phyloP scores from a whole-genome alignment of 768 basidiomycete genomes.

The Hebeloma cylindrosporum region DNA sequence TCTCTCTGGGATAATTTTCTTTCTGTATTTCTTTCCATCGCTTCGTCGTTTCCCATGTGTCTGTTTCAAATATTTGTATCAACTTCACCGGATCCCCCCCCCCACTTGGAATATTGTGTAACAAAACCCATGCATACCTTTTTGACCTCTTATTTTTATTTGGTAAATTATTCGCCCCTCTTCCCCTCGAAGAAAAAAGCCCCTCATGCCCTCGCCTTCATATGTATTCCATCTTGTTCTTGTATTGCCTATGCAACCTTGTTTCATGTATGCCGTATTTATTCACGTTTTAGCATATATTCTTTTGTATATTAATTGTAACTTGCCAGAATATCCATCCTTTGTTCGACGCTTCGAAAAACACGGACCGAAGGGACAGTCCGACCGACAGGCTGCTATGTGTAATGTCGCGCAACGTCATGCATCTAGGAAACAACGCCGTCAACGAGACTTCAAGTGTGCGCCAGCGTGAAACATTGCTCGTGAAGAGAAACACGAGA shows the following conservation, averaged over 20 bases:
- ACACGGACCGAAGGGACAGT: background rate
- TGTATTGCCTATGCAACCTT: background rate
- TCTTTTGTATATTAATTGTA: slow-evolving; percentile 1
- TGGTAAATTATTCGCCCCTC: slow-evolving; percentile 9
- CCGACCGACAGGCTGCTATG: background rate
- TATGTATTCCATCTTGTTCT: background rate
- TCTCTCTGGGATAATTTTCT: too few species aligned
- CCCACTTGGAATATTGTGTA: slow-evolving; percentile 11
- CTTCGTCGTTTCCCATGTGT: slow-evolving; percentile 1
- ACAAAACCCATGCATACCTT: slow-evolving; percentile 1
- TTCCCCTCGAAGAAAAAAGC: slow-evolving; percentile 1
- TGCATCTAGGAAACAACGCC: too few species aligned
- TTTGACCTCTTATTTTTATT: slow-evolving; percentile 7
- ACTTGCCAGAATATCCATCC: background rate
- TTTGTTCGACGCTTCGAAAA: background rate
- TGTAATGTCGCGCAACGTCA: too few species aligned
- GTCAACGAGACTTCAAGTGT: too few species aligned
- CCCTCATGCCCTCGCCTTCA: background rate
- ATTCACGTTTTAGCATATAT: slow-evolving; percentile 5
- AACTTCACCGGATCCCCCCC: background rate
- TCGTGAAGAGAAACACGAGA: slow-evolving; percentile 1
- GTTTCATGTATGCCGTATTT: slow-evolving; percentile 7
- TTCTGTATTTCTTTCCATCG: background rate
- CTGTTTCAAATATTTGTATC: background rate
- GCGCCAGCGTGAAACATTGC: too few species aligned